Evolutionary conservation across 352 stramenopile species (phyloP).

Genomic region (Hyaloperonospora brassicae): DNA sequence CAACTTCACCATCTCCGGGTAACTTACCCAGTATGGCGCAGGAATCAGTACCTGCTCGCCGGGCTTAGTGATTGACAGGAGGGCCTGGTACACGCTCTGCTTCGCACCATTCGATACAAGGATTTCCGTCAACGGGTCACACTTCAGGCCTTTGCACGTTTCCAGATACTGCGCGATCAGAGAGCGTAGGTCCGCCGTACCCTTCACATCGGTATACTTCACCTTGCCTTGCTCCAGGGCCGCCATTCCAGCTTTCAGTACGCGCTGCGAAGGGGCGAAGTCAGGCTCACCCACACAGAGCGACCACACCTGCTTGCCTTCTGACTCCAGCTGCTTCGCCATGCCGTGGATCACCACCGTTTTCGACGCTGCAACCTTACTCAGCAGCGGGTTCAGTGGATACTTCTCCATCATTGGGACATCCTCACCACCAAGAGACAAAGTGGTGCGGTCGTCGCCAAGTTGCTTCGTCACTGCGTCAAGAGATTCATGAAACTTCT

Average conservation of each 20-base stretch:
- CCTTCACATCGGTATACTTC: slow-evolving; percentile 93
- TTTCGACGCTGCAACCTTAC: slow-evolving; percentile 82
- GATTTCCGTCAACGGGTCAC: slow-evolving; percentile 88
- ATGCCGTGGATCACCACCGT: slow-evolving; percentile 92
- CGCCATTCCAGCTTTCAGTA: slow-evolving; percentile 86
- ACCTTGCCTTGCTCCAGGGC: slow-evolving; percentile 76
- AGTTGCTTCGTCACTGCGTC: slow-evolving; percentile 45
- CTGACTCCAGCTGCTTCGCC: slow-evolving; percentile 93
- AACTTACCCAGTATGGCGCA: slow-evolving; percentile 94
- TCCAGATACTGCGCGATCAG: slow-evolving; percentile 88
- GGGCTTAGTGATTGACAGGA: slow-evolving; percentile 85
- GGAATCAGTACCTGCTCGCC: slow-evolving; percentile 94
- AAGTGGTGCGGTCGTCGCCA: slow-evolving; percentile 8
- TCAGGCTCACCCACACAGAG: slow-evolving; percentile 93
- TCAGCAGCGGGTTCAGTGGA: slow-evolving; percentile 73
- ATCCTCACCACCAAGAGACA: neutral
- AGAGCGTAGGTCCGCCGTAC: slow-evolving; percentile 79
- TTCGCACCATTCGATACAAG: slow-evolving; percentile 95
- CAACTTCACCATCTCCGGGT: slow-evolving; percentile 94
- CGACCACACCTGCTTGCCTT: slow-evolving; percentile 87
- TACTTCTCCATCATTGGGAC: slow-evolving; percentile 44
- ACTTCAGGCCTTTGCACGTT: slow-evolving; percentile 85
- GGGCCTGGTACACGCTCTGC: slow-evolving; percentile 90
- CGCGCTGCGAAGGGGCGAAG: slow-evolving; percentile 84
- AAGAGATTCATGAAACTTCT: slow-evolving; percentile 62